A percentile compares a stretch with the other conserved stretches of the same genome.
Conservation (phyloP, 2,329 filamentous ascomycete genomes). For the Raffaelea arxii region DNA sequence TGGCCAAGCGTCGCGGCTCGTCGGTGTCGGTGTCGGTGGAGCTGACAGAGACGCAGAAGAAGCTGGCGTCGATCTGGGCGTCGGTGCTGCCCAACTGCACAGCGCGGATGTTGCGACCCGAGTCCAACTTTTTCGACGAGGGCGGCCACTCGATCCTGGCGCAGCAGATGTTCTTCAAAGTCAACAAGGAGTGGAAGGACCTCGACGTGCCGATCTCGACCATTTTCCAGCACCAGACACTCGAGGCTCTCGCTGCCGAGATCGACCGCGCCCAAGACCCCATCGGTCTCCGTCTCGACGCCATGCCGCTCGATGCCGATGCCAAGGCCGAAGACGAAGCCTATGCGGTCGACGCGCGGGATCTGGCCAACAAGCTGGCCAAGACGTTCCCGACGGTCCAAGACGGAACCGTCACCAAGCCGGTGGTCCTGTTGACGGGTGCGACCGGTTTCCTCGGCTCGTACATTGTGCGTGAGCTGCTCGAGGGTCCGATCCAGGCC, state of each 20-base stretch:
- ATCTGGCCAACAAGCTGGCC: constrained; percentile 41
- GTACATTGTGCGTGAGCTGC: constrained; percentile 66
- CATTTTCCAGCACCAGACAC: constrained; percentile 55
- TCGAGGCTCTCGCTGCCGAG: constrained; percentile 37
- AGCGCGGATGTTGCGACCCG: constrained; percentile 24
- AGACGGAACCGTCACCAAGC: constrained; percentile 14
- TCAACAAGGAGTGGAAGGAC: constrained; percentile 31
- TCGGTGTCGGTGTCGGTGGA: constrained; percentile 12
- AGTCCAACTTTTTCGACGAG: constrained; percentile 63
- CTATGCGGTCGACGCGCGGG: constrained; percentile 14
- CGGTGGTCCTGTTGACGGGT: constrained; percentile 73
- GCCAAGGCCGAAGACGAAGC: constrained; percentile 10
- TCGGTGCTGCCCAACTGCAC: constrained; percentile 58
- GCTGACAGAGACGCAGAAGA: constrained; percentile 47
- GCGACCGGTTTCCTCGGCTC: constrained; percentile 84
- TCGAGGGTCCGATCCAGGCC: constrained; percentile 43
- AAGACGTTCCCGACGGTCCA: constrained; percentile 12
- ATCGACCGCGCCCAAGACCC: constrained; percentile 23
- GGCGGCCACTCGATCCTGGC: constrained; percentile 76
- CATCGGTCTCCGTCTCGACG: constrained; percentile 11
- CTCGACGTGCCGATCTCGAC: constrained; percentile 56
- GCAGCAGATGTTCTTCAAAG: constrained; percentile 67
- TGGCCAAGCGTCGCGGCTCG: constrained; percentile 12
- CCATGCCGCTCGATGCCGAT: constrained; percentile 1
- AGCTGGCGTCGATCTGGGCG: constrained; percentile 64